phyloP scores from a whole-genome alignment of 108 stramenopile species.

The Aurantiochytrium sp. region DNA sequence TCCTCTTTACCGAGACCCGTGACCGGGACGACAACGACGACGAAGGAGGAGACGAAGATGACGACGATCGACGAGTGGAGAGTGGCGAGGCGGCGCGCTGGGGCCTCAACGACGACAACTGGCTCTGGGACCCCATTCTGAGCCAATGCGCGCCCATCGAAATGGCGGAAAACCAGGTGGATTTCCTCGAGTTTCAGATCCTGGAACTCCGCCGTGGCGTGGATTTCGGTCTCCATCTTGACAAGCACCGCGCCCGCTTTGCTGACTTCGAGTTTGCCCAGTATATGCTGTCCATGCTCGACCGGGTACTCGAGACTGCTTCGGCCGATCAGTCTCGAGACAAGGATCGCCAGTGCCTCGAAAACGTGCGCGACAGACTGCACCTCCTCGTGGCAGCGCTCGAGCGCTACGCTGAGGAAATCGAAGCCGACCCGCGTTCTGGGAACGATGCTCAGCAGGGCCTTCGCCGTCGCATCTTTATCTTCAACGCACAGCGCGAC shows the following conservation, averaged over 20 bases:
- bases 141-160: neutral
- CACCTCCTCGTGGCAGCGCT: too few relatives aligned
- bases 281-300: neutral
- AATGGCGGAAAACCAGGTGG: conserved; percentile 28
- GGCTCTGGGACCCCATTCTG: conserved; percentile 15
- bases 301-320: neutral
- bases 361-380: too few relatives aligned
- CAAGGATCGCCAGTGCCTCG: too few relatives aligned
- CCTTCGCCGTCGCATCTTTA: too few relatives aligned
- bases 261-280: neutral
- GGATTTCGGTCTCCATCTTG: neutral
- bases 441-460: too few relatives aligned
- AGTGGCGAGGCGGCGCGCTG: too few relatives aligned
- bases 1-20: too few relatives aligned
- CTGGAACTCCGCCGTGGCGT: neutral
- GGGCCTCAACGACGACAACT: neutral
- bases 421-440: too few relatives aligned
- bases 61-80: too few relatives aligned
- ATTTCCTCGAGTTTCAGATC: neutral
- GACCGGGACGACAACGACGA: too few relatives aligned
- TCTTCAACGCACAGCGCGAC: too few relatives aligned
- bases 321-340: neutral
- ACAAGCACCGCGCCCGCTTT: neutral
- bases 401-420: too few relatives aligned
- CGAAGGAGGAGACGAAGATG: neutral